A percentile compares a stretch with the other conserved stretches of the same genome.
Conservation (phyloP, 1,284 basidiomycete genomes). For the Cryptococcus sp. region DNA sequence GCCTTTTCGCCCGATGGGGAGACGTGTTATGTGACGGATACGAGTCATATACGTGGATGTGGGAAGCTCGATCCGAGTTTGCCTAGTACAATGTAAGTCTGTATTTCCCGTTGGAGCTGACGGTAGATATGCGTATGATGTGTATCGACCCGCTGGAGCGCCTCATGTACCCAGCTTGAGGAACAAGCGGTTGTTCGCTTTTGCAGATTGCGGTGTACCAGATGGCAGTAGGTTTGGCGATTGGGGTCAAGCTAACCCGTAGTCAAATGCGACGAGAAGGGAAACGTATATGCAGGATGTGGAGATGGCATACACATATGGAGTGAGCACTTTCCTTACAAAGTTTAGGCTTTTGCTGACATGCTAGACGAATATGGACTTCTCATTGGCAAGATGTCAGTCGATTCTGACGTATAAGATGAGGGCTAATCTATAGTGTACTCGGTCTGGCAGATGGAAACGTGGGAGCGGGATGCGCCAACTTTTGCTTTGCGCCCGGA, state of each 20-base stretch:
- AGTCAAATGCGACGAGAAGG: constrained; percentile 21
- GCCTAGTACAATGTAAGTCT: constrained; percentile 25
- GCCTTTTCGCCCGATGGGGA: constrained; percentile 11
- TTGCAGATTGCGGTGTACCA: constrained; percentile 25
- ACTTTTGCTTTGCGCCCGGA: constrained; percentile 26
- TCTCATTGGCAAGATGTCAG: constrained; percentile 24
- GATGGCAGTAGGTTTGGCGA: constrained; percentile 21
- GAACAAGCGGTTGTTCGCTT: constrained; percentile 33
- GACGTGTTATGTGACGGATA: constrained; percentile 25
- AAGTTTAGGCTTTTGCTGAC: not conserved
- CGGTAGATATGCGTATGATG: constrained; percentile 30
- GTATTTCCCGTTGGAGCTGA: constrained; percentile 2
- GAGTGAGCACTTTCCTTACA: too few relatives aligned
- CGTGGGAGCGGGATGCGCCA: constrained; percentile 18
- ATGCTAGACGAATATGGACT: constrained; percentile 9
- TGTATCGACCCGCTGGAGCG: constrained; percentile 12
- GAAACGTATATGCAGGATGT: constrained; percentile 27
- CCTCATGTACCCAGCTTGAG: constrained; percentile 15
- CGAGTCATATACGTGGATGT: constrained; percentile 20
- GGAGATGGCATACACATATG: constrained; percentile 26
- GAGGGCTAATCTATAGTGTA: constrained; percentile 1
- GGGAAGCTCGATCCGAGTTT: constrained; percentile 13
- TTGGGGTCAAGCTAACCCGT: not conserved
- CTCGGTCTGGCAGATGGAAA: constrained; percentile 9
- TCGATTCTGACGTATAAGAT: not conserved